Base-by-base conservation (phyloP, 2,329 filamentous ascomycete species). In the Metarhizium anisopliae region DNA sequence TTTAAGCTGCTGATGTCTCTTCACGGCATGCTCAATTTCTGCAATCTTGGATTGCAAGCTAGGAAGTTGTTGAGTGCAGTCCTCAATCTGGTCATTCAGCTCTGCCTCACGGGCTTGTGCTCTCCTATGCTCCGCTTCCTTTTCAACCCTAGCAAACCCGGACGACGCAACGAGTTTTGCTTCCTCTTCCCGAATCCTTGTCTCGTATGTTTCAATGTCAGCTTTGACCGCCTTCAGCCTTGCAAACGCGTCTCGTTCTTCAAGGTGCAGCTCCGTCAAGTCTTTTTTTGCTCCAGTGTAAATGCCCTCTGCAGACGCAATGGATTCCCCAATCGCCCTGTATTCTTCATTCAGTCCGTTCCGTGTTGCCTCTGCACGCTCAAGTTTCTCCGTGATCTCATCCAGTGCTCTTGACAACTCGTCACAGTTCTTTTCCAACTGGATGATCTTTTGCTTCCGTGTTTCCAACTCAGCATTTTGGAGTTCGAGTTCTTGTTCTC, bases 141-240 rank as follows among this genome's bases (percentile, higher is more conserved):
- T 89, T 59, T 78, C 74, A 8, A 81, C 75, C 64, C 88, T 83
- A 29, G 81, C 82, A 30, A 87, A 87, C 42, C 90, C 89, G 62
- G 87, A 86, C 2, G 83, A 79, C 49, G 84, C 80, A 47, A 82
- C 78, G 7, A 96, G 77, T 4, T 85, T 83, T 51, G 73, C 68
- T 61, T 81, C 74, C 66, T 89, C 85, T 4, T 77, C 74, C 2
- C 66, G 64, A 52, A 85, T 82, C 50, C 78, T 77, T 2, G 59
- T 62, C 57, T 81, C 71, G 42, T 74, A 72, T 0, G 73, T 67
- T 53, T 70, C 71, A 29, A 80, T 75, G 20, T 76, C 74, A 3
- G 71, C 67, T 32, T 79, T 73, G 40, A 80, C 79, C 14, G 70
- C 71, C 57, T 78, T 83, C 8, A 91, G 70, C 50, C 79, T 79